These are phyloP conservation scores for Penicillium paradoxum DNA, from an alignment of 495 filamentous ascomycete species.

Conservation along the genomic window DNA sequence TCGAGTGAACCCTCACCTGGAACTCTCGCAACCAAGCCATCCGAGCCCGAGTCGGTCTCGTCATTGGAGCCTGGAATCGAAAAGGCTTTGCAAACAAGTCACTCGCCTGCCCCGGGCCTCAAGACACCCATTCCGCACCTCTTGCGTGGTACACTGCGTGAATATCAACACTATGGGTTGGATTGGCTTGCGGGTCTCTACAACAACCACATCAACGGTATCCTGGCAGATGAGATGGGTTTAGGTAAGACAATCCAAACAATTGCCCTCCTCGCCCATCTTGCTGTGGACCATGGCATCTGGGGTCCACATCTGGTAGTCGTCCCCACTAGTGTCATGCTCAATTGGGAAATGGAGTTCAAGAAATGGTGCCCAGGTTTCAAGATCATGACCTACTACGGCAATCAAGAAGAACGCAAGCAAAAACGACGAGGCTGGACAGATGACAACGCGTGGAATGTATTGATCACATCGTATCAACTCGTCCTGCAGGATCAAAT, in stretches of 20 bases:
- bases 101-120: constrained; percentile 37
- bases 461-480: constrained; percentile 95
- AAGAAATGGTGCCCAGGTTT: constrained; percentile 99
- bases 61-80: constrained; percentile 48
- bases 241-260: constrained; percentile 99
- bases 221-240: constrained; percentile 99
- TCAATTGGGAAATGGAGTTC: constrained; percentile 99
- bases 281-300: constrained; percentile 83
- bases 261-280: constrained; percentile 87
- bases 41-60: constrained; percentile 61
- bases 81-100: constrained; percentile 27
- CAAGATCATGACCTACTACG: constrained; percentile 97
- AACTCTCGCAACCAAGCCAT: constrained; percentile 63
- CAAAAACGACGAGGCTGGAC: constrained; percentile 87
- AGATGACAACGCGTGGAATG: constrained; percentile 88
- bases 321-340: constrained; percentile 96
- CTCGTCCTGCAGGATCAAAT: constrained; percentile 89
- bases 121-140: constrained; percentile 81
- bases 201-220: constrained; percentile 90
- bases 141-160: constrained; percentile 85
- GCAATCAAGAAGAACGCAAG: constrained; percentile 84
- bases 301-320: constrained; percentile 98
- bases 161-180: constrained; percentile 93
- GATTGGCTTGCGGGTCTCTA: constrained; percentile 96
- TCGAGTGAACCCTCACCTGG: constrained; percentile 51